Evolutionary conservation across 208 protist species (phyloP).

Genomic region (Herpetomonas tarakana): DNA sequence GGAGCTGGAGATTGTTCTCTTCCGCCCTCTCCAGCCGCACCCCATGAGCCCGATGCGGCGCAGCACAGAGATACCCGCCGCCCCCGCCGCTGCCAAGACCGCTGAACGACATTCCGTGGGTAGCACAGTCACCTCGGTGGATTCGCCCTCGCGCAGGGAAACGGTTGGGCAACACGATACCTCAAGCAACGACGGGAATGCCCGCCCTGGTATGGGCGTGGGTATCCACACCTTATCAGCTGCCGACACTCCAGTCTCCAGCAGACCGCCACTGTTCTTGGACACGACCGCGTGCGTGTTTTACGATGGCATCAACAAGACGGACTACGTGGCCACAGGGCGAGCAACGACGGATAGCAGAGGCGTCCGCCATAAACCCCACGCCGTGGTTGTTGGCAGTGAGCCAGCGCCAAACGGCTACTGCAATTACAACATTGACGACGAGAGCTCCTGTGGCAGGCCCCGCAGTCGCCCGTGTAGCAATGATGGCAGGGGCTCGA

Average conservation of each 20-base stretch:
- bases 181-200: not conserved
- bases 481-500: conserved; percentile 1
- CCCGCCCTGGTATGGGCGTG: not conserved
- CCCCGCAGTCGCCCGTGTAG: not conserved
- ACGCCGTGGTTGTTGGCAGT: conserved; percentile 49
- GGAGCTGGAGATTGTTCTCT: conserved; percentile 80
- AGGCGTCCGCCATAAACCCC: conserved; percentile 46
- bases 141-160: not conserved
- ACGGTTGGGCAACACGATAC: not conserved
- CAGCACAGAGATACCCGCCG: not conserved
- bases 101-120: not conserved
- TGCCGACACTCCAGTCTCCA: too few relatives aligned
- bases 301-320: conserved; percentile 40
- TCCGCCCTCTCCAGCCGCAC: conserved; percentile 43
- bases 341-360: conserved; percentile 56
- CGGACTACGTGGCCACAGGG: conserved; percentile 72
- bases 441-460: conserved; percentile 2
- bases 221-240: too few relatives aligned
- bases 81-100: not conserved
- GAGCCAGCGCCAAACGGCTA: conserved; percentile 32
- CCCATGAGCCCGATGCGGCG: conserved; percentile 8
- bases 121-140: not conserved
- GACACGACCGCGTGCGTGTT: conserved; percentile 79
- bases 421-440: conserved; percentile 47
- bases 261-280: conserved; percentile 54